Evolutionary conservation across 495 filamentous ascomycete genomes (phyloP).

Genomic region (Aspergillus saccharolyticus): DNA sequence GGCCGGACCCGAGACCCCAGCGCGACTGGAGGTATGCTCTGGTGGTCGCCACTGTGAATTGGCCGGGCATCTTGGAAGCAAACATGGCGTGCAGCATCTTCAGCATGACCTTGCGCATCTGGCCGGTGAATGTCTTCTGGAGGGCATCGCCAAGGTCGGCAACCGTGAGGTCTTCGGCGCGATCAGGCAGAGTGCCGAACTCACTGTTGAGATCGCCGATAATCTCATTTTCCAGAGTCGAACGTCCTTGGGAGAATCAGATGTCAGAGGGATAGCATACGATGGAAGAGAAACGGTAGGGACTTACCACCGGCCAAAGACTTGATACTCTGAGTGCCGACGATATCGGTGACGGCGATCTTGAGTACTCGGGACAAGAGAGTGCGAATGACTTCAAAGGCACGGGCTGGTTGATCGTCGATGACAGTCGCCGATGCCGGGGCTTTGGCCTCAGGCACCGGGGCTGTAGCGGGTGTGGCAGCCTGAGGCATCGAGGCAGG

Average conservation of each 20-base stretch:
- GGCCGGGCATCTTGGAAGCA: slow-evolving; percentile 96
- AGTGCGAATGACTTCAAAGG: slow-evolving; percentile 81
- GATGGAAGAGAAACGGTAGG: background rate
- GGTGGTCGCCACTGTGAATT: slow-evolving; percentile 94
- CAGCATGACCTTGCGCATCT: slow-evolving; percentile 90
- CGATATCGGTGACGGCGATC: slow-evolving; percentile 57
- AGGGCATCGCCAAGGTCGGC: slow-evolving; percentile 93
- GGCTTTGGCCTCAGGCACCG: background rate
- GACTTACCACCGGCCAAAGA: slow-evolving; percentile 91
- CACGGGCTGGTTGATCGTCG: slow-evolving; percentile 69
- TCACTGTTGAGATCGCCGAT: slow-evolving; percentile 94
- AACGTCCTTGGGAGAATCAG: slow-evolving; percentile 62
- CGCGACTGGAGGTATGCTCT: slow-evolving; percentile 90
- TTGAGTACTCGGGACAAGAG: slow-evolving; percentile 96
- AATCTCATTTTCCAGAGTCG: slow-evolving; percentile 93
- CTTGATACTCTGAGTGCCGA: slow-evolving; percentile 68
- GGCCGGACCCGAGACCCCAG: slow-evolving; percentile 82
- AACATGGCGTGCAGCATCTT: slow-evolving; percentile 87
- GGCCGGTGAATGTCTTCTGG: slow-evolving; percentile 96
- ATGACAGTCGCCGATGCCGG: background rate
- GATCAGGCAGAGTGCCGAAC: slow-evolving; percentile 97
- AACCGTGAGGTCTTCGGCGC: slow-evolving; percentile 93
- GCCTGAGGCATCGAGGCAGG: slow-evolving; percentile 87
- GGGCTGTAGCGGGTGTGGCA: slow-evolving; percentile 69
- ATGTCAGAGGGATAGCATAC: slow-evolving; percentile 33